Conservation (phyloP, 208 protist genomes). For the Leishmania braziliensis region DNA sequence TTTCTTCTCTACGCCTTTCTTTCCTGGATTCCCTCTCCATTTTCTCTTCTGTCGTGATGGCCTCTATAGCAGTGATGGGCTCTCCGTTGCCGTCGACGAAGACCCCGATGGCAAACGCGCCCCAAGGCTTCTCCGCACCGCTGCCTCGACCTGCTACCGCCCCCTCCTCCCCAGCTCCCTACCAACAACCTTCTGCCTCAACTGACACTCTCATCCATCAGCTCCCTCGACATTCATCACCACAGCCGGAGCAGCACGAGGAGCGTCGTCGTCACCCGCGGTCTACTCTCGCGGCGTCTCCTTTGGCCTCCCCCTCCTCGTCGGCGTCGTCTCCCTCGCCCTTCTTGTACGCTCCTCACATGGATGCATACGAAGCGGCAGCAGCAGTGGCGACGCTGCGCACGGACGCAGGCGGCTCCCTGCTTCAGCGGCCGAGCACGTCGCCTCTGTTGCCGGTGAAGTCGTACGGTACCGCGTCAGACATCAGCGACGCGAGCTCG, state of each 20-base stretch:
- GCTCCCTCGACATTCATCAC: not conserved
- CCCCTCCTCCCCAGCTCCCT: not conserved
- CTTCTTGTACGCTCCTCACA: not conserved
- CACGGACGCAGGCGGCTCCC: constrained; percentile 3
- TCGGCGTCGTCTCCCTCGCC: not conserved
- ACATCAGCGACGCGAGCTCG: constrained; percentile 11
- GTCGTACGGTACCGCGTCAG: constrained; percentile 22
- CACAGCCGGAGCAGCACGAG: not conserved
- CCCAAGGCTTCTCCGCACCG: not conserved
- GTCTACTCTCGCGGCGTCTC: not conserved
- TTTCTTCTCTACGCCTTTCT: not conserved
- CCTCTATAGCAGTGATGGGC: constrained; percentile 1
- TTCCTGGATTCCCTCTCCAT: not conserved
- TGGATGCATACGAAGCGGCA: not conserved
- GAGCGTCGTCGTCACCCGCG: not conserved
- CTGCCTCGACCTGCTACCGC: not conserved
- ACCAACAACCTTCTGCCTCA: not conserved
- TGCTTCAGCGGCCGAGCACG: not conserved
- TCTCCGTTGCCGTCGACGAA: not conserved
- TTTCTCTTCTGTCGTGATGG: not conserved
- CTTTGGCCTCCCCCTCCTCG: not conserved
- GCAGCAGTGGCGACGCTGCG: not conserved
- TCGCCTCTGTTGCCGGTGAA: not conserved
- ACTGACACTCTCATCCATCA: not conserved
- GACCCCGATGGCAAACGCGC: not conserved